Evolutionary conservation across 768 basidiomycete genomes (phyloP).

Genomic region (Lentinula guzmanii): DNA sequence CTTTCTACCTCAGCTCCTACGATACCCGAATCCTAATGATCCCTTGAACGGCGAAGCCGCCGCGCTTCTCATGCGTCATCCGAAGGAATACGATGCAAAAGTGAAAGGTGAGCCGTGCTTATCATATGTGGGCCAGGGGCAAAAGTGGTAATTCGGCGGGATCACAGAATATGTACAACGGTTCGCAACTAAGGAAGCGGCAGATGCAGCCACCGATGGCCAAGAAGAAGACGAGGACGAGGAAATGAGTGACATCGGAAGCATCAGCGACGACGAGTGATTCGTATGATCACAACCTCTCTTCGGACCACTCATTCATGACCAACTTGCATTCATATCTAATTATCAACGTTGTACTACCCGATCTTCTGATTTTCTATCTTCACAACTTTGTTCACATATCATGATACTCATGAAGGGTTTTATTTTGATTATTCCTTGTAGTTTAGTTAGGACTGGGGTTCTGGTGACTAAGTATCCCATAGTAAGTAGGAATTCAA

Average conservation of each 20-base stretch:
- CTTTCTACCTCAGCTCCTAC: constrained; percentile 92
- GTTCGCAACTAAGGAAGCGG: constrained; percentile 87
- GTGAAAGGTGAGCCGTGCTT: constrained; percentile 65
- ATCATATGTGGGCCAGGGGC: neutral
- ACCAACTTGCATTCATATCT: neutral
- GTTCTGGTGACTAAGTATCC: neutral
- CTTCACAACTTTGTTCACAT: neutral
- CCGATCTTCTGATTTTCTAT: neutral
- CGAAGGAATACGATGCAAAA: constrained; percentile 90
- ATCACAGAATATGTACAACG: constrained; percentile 89
- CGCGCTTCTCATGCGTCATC: constrained; percentile 94
- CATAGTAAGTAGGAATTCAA: neutral
- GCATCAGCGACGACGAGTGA: constrained; percentile 67
- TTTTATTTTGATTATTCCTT: constrained; percentile 2
- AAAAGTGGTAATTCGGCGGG: neutral
- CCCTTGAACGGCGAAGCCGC: constrained; percentile 98
- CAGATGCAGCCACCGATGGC: constrained; percentile 62
- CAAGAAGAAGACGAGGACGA: constrained; percentile 72
- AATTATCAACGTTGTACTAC: neutral
- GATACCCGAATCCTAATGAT: constrained; percentile 98
- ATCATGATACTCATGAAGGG: neutral
- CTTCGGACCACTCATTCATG: neutral
- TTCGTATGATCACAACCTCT: constrained; percentile 8
- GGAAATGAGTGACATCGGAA: constrained; percentile 85
- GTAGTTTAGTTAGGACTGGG: constrained; percentile 2